Conservation (phyloP, 2,329 filamentous ascomycete genomes). For the Davidsoniella eucalypti region DNA sequence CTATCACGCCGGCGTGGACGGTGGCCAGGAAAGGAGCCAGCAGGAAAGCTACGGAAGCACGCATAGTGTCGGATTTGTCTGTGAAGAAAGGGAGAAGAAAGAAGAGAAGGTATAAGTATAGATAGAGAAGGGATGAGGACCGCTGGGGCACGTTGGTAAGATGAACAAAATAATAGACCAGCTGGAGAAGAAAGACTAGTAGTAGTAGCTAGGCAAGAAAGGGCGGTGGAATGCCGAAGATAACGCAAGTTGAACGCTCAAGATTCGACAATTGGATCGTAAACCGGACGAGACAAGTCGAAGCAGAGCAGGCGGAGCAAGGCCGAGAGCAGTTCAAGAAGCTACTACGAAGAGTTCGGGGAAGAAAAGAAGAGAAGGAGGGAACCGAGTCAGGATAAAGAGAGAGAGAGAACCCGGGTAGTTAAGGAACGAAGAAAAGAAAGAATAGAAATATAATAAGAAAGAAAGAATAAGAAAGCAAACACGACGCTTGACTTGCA, state of each 20-base stretch:
- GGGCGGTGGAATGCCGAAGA: not conserved
- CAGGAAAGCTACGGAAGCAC: slow-evolving; percentile 1
- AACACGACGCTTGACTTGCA: not conserved
- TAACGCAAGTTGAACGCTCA: not conserved
- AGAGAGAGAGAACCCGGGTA: not conserved
- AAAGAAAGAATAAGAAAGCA: slow-evolving; percentile 17
- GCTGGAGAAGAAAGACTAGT: not conserved
- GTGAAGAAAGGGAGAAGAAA: not conserved
- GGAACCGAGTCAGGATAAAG: slow-evolving; percentile 3
- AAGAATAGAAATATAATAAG: slow-evolving; percentile 13
- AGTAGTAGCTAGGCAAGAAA: not conserved
- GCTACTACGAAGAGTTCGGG: not conserved
- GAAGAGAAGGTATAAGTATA: not conserved
- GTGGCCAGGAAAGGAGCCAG: slow-evolving; percentile 5
- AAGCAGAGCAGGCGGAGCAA: not conserved
- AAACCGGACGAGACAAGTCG: not conserved
- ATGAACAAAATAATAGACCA: not conserved
- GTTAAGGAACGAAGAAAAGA: slow-evolving; percentile 4
- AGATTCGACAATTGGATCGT: not conserved
- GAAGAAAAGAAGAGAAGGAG: not conserved
- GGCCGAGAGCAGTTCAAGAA: not conserved
- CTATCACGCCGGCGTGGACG: slow-evolving; percentile 1
- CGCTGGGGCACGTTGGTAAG: not conserved
- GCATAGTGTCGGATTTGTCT: slow-evolving; percentile 2
- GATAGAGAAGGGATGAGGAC: not conserved